Evolutionary conservation across 192 early-diverging fungal species (phyloP).

Genomic region (Coemansia sp.): DNA sequence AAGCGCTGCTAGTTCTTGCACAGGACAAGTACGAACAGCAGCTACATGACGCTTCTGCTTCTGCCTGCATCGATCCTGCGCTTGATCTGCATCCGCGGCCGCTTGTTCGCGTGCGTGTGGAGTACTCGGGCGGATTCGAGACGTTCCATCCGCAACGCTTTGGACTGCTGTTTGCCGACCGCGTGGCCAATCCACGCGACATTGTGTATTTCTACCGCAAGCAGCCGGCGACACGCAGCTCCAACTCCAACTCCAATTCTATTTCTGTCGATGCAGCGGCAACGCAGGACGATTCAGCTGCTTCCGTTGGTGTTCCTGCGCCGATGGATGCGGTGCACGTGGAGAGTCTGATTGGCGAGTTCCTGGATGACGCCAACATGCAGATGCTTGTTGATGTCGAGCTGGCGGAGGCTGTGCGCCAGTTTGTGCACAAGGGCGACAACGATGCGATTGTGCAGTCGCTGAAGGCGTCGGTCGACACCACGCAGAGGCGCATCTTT

Average conservation of each 20-base stretch:
- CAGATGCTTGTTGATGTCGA: slow-evolving; percentile 74
- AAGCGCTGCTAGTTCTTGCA: slow-evolving; percentile 67
- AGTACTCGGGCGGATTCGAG: slow-evolving; percentile 81
- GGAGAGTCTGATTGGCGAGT: slow-evolving; percentile 76
- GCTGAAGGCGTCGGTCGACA: slow-evolving; percentile 29
- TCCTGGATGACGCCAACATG: slow-evolving; percentile 67
- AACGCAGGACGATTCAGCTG: slow-evolving; percentile 12
- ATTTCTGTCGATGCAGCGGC: not conserved
- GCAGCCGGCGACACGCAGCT: slow-evolving; percentile 5
- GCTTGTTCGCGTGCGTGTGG: slow-evolving; percentile 80
- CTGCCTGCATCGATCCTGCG: slow-evolving; percentile 32
- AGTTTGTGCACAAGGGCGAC: slow-evolving; percentile 86
- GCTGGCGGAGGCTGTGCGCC: slow-evolving; percentile 70
- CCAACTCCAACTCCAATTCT: not conserved
- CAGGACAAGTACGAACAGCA: slow-evolving; percentile 61
- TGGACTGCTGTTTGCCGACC: slow-evolving; percentile 74
- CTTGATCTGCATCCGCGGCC: slow-evolving; percentile 61
- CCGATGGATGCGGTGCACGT: slow-evolving; percentile 69
- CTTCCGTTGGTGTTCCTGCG: slow-evolving; percentile 54
- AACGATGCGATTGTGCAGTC: slow-evolving; percentile 78
- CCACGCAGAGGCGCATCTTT: slow-evolving; percentile 36
- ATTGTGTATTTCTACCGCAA: slow-evolving; percentile 80
- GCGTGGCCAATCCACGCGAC: slow-evolving; percentile 87
- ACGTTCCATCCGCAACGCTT: slow-evolving; percentile 86
- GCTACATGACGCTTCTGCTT: slow-evolving; percentile 13